Evolutionary conservation across 106 monocot species (phyloP).

Genomic region (Ottelia alismoides): DNA sequence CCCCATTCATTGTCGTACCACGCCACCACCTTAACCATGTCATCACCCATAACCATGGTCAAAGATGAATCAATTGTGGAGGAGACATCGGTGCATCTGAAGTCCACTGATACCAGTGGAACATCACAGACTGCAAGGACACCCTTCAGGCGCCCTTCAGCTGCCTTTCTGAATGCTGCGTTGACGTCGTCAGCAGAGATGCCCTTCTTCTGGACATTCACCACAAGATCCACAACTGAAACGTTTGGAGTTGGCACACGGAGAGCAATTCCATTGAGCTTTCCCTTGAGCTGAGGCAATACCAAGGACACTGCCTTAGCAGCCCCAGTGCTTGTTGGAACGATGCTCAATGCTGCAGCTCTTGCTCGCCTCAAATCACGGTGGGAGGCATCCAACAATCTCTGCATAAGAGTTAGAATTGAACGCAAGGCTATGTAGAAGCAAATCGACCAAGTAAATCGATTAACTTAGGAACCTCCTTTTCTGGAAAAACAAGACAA

Average conservation of each 20-base stretch:
- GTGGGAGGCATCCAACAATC: constrained; percentile 89
- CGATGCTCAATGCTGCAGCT: constrained; percentile 93
- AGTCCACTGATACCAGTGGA: constrained; percentile 88
- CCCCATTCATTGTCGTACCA: constrained; percentile 99
- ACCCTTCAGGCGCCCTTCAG: constrained; percentile 70
- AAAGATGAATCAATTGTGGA: constrained; percentile 88
- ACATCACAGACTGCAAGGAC: constrained; percentile 76
- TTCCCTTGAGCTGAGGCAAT: constrained; percentile 89
- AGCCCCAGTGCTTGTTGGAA: constrained; percentile 96
- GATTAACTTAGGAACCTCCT: too few species aligned
- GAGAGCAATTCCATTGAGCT: constrained; percentile 96
- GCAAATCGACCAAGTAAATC: too few species aligned
- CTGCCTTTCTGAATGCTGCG: constrained; percentile 77
- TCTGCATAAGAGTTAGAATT: too few species aligned
- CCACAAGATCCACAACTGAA: constrained; percentile 87
- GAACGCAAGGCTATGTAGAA: too few species aligned
- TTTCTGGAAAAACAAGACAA: too few species aligned
- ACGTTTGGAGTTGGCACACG: constrained; percentile 97
- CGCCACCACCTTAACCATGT: constrained; percentile 98
- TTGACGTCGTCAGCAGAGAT: constrained; percentile 87
- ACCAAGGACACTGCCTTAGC: constrained; percentile 95
- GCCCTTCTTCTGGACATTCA: constrained; percentile 93
- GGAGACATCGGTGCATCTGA: constrained; percentile 89
- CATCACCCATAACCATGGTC: constrained; percentile 99
- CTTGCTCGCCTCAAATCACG: constrained; percentile 86